Evolutionary conservation across 2,329 filamentous ascomycete genomes (phyloP).

Genomic region (Aureobasidium pullulans): DNA sequence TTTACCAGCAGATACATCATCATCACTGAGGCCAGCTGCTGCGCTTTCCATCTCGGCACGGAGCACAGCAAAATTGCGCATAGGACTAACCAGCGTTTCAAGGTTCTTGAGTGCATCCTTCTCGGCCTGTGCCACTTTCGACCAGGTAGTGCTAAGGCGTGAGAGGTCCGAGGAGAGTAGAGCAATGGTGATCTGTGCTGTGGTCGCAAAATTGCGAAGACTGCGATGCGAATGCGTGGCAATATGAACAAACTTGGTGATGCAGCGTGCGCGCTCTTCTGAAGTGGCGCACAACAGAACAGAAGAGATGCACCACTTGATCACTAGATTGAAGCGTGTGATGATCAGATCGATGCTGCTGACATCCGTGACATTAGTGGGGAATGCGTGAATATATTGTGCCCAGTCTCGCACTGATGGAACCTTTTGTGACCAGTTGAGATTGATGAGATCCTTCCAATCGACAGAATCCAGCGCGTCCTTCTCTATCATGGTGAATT

Average conservation of each 20-base stretch:
- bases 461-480: conserved; percentile 80
- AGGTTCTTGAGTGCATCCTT: conserved; percentile 59
- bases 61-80: conserved; percentile 69
- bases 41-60: conserved; percentile 71
- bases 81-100: conserved; percentile 66
- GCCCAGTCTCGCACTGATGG: conserved; percentile 55
- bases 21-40: neutral
- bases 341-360: conserved; percentile 73
- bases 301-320: conserved; percentile 79
- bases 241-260: conserved; percentile 78
- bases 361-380: conserved; percentile 50
- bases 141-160: conserved; percentile 64
- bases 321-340: conserved; percentile 79
- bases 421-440: conserved; percentile 66
- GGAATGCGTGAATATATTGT: conserved; percentile 49
- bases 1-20: conserved; percentile 36
- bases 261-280: conserved; percentile 65
- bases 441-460: conserved; percentile 79
- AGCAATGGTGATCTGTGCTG: conserved; percentile 73
- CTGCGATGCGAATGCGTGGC: conserved; percentile 61
- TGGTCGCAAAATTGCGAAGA: conserved; percentile 75
- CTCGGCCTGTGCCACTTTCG: conserved; percentile 58
- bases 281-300: conserved; percentile 65
- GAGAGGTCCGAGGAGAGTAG: conserved; percentile 63
- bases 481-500: conserved; percentile 80